phyloP scores from a whole-genome alignment of 1,284 basidiomycete genomes.

The Trichosporon faecale region DNA sequence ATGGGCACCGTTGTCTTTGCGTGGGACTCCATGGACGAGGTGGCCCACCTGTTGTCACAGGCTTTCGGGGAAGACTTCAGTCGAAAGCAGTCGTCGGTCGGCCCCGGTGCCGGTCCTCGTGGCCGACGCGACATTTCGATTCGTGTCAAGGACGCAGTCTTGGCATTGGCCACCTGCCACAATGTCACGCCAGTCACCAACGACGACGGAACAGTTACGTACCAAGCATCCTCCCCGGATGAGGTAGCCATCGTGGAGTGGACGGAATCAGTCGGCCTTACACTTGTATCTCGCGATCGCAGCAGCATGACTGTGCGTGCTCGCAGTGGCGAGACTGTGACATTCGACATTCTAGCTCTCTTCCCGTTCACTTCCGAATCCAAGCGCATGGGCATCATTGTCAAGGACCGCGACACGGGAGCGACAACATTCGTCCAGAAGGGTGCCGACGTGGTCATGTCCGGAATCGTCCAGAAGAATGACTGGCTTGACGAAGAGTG shows the following conservation, averaged over 20 bases:
- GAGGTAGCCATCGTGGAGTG: slow-evolving; percentile 99
- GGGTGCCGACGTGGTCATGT: slow-evolving; percentile 97
- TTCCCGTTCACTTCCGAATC: slow-evolving; percentile 99
- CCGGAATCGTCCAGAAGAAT: slow-evolving; percentile 86
- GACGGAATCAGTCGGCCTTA: slow-evolving; percentile 92
- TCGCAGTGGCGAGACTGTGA: slow-evolving; percentile 61
- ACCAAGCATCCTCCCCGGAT: slow-evolving; percentile 97
- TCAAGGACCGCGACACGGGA: slow-evolving; percentile 70
- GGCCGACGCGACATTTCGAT: slow-evolving; percentile 93
- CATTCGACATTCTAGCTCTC: slow-evolving; percentile 84
- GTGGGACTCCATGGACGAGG: slow-evolving; percentile 96
- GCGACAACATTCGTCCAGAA: slow-evolving; percentile 92
- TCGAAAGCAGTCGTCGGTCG: slow-evolving; percentile 40
- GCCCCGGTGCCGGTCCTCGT: slow-evolving; percentile 58
- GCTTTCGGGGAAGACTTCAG: slow-evolving; percentile 63
- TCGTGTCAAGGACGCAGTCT: slow-evolving; percentile 87
- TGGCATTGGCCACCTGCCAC: slow-evolving; percentile 91
- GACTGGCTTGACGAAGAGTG: slow-evolving; percentile 99
- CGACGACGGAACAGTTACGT: slow-evolving; percentile 89
- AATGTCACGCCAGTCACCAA: slow-evolving; percentile 95
- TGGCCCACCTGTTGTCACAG: slow-evolving; percentile 77
- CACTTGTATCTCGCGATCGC: slow-evolving; percentile 81
- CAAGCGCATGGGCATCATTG: slow-evolving; percentile 97
- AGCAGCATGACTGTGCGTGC: slow-evolving; percentile 76
- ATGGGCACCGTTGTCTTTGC: slow-evolving; percentile 99